Evolutionary conservation across 2,329 filamentous ascomycete species (phyloP).

Genomic region (Ascochyta clinopodiicola): DNA sequence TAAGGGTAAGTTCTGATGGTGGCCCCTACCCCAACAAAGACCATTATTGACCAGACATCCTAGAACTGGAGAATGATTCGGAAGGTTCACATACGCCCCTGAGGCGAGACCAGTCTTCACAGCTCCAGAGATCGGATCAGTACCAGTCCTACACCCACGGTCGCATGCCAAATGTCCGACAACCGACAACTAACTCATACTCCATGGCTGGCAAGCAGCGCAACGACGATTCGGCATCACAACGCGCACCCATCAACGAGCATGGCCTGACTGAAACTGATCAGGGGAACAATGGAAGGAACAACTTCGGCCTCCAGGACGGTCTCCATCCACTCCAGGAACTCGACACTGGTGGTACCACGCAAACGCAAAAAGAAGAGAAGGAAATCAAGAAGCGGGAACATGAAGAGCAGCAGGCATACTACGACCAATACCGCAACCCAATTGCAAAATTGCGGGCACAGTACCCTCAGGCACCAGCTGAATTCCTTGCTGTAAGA

Average conservation of each 20-base stretch:
- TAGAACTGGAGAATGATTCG: slow-evolving; percentile 21
- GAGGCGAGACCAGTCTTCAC: not conserved
- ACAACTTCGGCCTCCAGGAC: slow-evolving; percentile 54
- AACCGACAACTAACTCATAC: slow-evolving; percentile 4
- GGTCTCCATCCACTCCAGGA: slow-evolving; percentile 50
- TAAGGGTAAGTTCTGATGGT: slow-evolving; percentile 18
- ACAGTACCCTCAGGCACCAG: slow-evolving; percentile 60
- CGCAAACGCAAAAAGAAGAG: slow-evolving; percentile 45
- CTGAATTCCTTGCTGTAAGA: slow-evolving; percentile 59
- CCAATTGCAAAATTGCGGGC: slow-evolving; percentile 59
- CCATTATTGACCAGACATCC: not conserved
- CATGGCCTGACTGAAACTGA: slow-evolving; percentile 27
- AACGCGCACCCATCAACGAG: slow-evolving; percentile 32
- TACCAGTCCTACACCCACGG: slow-evolving; percentile 21
- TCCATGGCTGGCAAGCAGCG: slow-evolving; percentile 18
- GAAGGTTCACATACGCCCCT: slow-evolving; percentile 22
- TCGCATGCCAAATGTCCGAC: slow-evolving; percentile 25
- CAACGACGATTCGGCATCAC: slow-evolving; percentile 2
- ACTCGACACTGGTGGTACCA: slow-evolving; percentile 31
- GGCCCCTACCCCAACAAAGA: no score
- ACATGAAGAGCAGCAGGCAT: slow-evolving; percentile 54
- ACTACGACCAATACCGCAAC: slow-evolving; percentile 59
- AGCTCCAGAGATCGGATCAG: slow-evolving; percentile 4
- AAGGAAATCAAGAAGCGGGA: slow-evolving; percentile 49
- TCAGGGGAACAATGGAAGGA: slow-evolving; percentile 18